phyloP scores from a whole-genome alignment of 2,329 filamentous ascomycete genomes.

The Aspergillus thermomutatus region DNA sequence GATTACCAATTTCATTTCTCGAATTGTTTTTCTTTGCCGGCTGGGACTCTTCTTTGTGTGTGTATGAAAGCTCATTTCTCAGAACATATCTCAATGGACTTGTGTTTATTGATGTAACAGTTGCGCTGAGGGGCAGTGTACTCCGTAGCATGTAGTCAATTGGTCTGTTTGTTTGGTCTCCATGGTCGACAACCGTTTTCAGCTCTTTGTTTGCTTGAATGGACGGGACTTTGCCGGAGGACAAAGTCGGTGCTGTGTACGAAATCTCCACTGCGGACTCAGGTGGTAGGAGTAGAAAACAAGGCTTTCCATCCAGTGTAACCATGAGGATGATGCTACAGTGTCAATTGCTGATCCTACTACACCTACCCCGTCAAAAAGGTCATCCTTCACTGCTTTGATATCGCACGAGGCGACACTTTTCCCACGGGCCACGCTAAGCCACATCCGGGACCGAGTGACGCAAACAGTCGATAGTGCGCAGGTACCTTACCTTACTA shows the following conservation, averaged over 20 bases:
- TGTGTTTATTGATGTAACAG: background rate
- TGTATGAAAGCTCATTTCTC: background rate
- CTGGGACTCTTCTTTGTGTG: background rate
- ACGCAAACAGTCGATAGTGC: background rate
- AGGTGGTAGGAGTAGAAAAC: background rate
- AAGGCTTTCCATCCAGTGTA: background rate
- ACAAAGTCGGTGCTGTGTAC: background rate
- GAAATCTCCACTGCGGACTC: background rate
- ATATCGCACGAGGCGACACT: background rate
- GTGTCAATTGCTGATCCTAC: background rate
- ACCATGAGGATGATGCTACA: background rate
- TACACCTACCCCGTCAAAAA: no score
- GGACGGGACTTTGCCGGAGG: background rate
- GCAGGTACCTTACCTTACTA: background rate
- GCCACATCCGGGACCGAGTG: background rate
- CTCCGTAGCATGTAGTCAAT: background rate
- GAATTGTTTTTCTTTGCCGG: background rate
- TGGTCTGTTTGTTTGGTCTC: background rate
- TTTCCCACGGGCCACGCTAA: background rate
- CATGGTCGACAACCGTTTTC: background rate
- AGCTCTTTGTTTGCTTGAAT: background rate
- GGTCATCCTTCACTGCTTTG: background rate
- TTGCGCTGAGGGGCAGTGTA: background rate
- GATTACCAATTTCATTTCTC: background rate
- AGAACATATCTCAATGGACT: background rate